Conservation (phyloP, 2,329 filamentous ascomycete genomes). For the Colletotrichum sp. region DNA sequence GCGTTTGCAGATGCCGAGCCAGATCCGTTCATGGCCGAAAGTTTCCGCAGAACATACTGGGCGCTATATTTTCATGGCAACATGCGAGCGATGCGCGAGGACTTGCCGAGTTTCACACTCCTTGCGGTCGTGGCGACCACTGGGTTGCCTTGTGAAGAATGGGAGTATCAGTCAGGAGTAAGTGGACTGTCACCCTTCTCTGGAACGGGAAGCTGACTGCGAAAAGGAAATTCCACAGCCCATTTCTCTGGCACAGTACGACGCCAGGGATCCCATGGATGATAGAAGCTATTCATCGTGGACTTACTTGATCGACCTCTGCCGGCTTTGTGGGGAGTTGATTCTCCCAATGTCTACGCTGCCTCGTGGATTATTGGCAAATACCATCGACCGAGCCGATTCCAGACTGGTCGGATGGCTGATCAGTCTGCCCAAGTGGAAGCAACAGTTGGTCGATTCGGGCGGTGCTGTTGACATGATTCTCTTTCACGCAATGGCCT, state of each 20-base stretch:
- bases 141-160: conserved; percentile 45
- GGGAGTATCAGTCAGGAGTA: conserved; percentile 44
- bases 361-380: conserved; percentile 25
- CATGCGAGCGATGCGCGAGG: conserved; percentile 25
- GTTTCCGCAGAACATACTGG: conserved; percentile 47
- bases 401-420: conserved; percentile 42
- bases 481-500: conserved; percentile 38
- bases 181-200: conserved; percentile 15
- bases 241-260: conserved; percentile 37
- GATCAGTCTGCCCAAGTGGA: conserved; percentile 42
- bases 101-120: conserved; percentile 29
- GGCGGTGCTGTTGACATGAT: conserved; percentile 41
- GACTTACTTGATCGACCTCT: conserved; percentile 41
- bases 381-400: conserved; percentile 36
- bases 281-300: conserved; percentile 41
- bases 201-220: background rate
- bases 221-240: conserved; percentile 37
- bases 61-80: conserved; percentile 37
- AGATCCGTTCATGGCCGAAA: conserved; percentile 42
- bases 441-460: conserved; percentile 40
- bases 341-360: conserved; percentile 31
- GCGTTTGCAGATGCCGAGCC: conserved; percentile 33
- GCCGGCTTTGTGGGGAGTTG: conserved; percentile 36
- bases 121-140: conserved; percentile 34
- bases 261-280: conserved; percentile 38